A percentile compares a stretch with the other conserved stretches of the same genome.
phyloP scores from a whole-genome alignment of 306 rosid species.

The Senna tora region DNA sequence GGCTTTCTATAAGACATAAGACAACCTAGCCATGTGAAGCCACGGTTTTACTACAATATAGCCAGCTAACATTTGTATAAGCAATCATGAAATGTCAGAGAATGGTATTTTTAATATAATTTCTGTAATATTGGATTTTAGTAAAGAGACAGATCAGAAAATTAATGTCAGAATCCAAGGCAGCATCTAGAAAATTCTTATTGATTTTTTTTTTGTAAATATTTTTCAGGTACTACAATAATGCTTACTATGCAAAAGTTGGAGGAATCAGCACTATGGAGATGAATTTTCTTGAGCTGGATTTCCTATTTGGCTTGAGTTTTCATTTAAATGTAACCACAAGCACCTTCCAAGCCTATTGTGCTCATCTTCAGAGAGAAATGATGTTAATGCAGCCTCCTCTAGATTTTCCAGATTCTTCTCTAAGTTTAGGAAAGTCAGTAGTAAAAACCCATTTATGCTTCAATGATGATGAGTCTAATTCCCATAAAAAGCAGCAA shows the following conservation, averaged over 20 bases:
- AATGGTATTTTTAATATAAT: background rate
- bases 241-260: conserved; percentile 96
- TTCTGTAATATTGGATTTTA: too few relatives aligned
- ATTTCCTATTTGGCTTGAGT: conserved; percentile 86
- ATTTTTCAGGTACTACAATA: conserved; percentile 78
- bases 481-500: conserved; percentile 62
- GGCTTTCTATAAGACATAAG: conserved; percentile 44
- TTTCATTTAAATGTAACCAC: conserved; percentile 86
- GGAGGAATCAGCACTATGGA: conserved; percentile 93
- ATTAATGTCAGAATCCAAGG: background rate
- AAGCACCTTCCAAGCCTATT: conserved; percentile 70
- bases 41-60: conserved; percentile 32
- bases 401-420: conserved; percentile 53
- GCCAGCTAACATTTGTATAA: conserved; percentile 29
- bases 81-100: conserved; percentile 32
- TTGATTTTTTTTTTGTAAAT: too few relatives aligned
- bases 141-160: background rate
- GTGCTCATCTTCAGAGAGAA: conserved; percentile 71
- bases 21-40: conserved; percentile 51
- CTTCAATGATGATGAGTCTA: conserved; percentile 78
- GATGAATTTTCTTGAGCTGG: conserved; percentile 94
- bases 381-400: conserved; percentile 72
- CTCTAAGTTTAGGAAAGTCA: conserved; percentile 54
- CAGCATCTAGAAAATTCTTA: too few relatives aligned
- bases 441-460: conserved; percentile 62